Conservation (phyloP, 495 filamentous ascomycete species). For the Corynascus novoguineensis region DNA sequence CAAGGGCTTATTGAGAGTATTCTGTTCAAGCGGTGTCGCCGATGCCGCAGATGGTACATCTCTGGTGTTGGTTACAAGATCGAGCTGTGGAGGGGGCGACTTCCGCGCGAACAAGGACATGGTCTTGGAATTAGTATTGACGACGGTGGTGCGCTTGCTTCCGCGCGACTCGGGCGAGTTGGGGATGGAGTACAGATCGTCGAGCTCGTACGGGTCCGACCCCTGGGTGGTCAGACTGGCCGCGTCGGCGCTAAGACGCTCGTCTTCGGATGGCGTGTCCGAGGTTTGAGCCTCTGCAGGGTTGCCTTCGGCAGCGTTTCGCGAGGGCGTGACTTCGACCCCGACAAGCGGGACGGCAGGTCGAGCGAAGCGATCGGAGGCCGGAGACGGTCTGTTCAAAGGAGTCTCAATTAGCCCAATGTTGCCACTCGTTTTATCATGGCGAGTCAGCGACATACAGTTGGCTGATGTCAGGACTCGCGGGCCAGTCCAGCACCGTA, state of each 20-base stretch:
- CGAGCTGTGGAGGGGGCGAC: constrained; percentile 46
- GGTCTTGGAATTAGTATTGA: constrained; percentile 33
- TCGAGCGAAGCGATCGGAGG: constrained; percentile 14
- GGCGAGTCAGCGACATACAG: constrained; percentile 24
- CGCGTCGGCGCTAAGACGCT: constrained; percentile 36
- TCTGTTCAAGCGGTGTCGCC: constrained; percentile 14
- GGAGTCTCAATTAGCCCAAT: constrained; percentile 22
- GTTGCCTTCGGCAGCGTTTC: constrained; percentile 32
- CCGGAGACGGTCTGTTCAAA: constrained; percentile 27
- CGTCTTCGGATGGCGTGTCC: constrained; percentile 27
- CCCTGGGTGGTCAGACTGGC: constrained; percentile 30
- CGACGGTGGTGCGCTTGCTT: constrained; percentile 24
- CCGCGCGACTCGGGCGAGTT: constrained; percentile 20
- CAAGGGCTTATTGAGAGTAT: constrained; percentile 45
- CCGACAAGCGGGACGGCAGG: constrained; percentile 18
- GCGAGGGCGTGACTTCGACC: constrained; percentile 32
- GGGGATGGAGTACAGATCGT: constrained; percentile 27
- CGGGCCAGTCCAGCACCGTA: constrained; percentile 13
- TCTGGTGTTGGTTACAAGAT: constrained; percentile 32
- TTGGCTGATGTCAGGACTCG: constrained; percentile 20
- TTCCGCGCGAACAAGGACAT: constrained; percentile 44
- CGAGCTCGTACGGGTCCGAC: constrained; percentile 25
- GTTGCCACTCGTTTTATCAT: constrained; percentile 27
- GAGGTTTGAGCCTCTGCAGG: constrained; percentile 37
- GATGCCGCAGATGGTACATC: constrained; percentile 23